Evolutionary conservation across 2,329 filamentous ascomycete genomes (phyloP), one percentile per base, ranked within the genome.

Genomic region (Colletotrichum melonis): DNA sequence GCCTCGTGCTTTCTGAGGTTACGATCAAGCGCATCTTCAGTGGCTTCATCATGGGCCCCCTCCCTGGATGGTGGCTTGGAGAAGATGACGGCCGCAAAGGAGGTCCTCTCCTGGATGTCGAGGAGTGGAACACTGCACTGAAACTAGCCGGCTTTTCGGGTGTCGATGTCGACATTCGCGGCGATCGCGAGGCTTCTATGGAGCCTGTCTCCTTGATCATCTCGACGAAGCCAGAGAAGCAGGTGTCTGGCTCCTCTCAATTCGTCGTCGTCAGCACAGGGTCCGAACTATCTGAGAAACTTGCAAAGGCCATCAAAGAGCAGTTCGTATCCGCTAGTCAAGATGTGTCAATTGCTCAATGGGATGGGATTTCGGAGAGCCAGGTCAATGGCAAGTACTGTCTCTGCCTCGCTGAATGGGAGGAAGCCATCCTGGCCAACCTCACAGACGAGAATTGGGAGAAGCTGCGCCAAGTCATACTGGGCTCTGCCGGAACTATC

Each of bases 21-120:
- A 81, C 79, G 4, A 74, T 76, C 6, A 63, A 76, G 19, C 63
- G 63, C 7, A 72, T 73, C 38, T 72, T 77, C 64, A 75, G 76
- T 38, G 66, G 72, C 52, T 69, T 80, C 35, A 67, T 79, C 22
- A 83, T 83, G 68, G 82, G 82, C 19, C 76, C 78, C 16, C 78
- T 84, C 8, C 75, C 80, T 4, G 82, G 81, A 32, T 84, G 83
- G 82, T 84, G 83, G 82, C 77, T 81, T 2, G 78, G 78, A 4
- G 76, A 79, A 57, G 78, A 80, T 5, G 67, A 76, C 30, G 66
- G 63, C 19, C 69, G 74, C 32, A 73, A 49, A 16, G 62, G 67
- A 1, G 63, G 69, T 9, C 74, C 73, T 12, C 55, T 60, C 12
- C 19, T 72, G 26, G 63, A 67, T 22, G 60, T 73, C 2, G 62